These are phyloP conservation scores for Suhomyces canberraensis DNA, from an alignment of 805 yeast species.

Conservation along the genomic window DNA sequence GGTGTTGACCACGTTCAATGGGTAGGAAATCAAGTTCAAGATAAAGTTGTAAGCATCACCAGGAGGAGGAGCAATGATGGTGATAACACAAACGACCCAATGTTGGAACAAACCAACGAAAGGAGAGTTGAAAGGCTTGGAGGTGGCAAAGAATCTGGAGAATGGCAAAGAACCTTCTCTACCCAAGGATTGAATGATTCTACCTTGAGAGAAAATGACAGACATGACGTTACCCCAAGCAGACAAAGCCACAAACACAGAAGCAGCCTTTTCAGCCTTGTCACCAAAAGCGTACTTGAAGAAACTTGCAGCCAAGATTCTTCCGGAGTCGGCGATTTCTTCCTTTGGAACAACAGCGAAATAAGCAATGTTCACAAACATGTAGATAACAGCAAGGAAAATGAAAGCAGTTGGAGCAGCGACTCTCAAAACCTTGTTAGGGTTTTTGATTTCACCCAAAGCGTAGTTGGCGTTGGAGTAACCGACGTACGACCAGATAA, in stretches of 20 bases:
- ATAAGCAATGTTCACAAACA: conserved; percentile 75
- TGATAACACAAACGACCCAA: conserved; percentile 69
- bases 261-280: conserved; percentile 66
- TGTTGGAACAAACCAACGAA: conserved; percentile 71
- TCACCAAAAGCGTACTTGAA: conserved; percentile 70
- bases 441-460: conserved; percentile 73
- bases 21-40: conserved; percentile 75
- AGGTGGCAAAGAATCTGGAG: conserved; percentile 65
- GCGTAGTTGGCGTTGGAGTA: conserved; percentile 84
- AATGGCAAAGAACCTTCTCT: conserved; percentile 81
- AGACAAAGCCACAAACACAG: conserved; percentile 76
- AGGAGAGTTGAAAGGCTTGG: conserved; percentile 73
- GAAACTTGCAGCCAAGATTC: conserved; percentile 72
- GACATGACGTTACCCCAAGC: conserved; percentile 81
- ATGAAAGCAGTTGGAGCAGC: conserved; percentile 77
- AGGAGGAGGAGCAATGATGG: conserved; percentile 72
- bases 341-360: conserved; percentile 77
- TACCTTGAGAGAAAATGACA: conserved; percentile 78
- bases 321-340: conserved; percentile 56
- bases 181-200: conserved; percentile 76
- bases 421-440: conserved; percentile 60
- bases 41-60: conserved; percentile 86
- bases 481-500: conserved; percentile 83
- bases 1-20: conserved; percentile 72
- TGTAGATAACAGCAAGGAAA: conserved; percentile 59